Evolutionary conservation across 75 land plant genomes (phyloP).

Genomic region (Azolla pinnata): DNA sequence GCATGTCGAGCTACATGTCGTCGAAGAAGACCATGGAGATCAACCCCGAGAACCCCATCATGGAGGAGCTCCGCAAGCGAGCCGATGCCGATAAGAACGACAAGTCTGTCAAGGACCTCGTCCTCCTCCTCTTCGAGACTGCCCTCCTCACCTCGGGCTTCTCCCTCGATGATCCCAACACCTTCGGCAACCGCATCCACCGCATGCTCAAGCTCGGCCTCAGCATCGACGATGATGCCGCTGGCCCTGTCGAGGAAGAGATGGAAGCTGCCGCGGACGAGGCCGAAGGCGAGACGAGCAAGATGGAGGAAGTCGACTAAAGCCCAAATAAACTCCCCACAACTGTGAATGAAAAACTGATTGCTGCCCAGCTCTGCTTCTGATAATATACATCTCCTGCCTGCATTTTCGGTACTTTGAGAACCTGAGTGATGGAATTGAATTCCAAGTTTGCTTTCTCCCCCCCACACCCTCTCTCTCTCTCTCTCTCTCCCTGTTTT

Average conservation of each 20-base stretch:
- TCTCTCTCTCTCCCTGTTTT: too few species aligned
- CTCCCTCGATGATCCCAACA: conserved; percentile 62
- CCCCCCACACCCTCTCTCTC: too few species aligned
- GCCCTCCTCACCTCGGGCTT: conserved; percentile 67
- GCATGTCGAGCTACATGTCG: conserved; percentile 65
- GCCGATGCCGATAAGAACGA: conserved; percentile 51
- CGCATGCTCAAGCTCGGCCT: conserved; percentile 73
- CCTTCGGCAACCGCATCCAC: conserved; percentile 55
- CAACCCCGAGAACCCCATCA: conserved; percentile 64
- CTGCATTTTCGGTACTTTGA: too few species aligned
- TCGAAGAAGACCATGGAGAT: conserved; percentile 81
- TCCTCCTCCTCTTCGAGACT: conserved; percentile 54
- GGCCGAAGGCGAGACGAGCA: conserved; percentile 26
- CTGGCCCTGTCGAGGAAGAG: conserved; percentile 26
- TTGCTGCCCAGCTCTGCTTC: too few species aligned
- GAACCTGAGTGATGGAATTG: too few species aligned
- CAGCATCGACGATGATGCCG: conserved; percentile 54
- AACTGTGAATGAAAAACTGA: too few species aligned
- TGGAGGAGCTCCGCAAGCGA: conserved; percentile 58
- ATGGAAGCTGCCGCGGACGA: conserved; percentile 33
- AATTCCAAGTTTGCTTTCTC: too few species aligned
- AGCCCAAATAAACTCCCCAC: too few species aligned
- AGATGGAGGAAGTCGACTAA: conserved; percentile 46
- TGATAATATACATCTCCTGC: too few species aligned
- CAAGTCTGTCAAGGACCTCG: conserved; percentile 48